These are phyloP conservation scores for Gastrolobium bilobum DNA, from an alignment of 306 rosid species.

Conservation along the genomic window DNA sequence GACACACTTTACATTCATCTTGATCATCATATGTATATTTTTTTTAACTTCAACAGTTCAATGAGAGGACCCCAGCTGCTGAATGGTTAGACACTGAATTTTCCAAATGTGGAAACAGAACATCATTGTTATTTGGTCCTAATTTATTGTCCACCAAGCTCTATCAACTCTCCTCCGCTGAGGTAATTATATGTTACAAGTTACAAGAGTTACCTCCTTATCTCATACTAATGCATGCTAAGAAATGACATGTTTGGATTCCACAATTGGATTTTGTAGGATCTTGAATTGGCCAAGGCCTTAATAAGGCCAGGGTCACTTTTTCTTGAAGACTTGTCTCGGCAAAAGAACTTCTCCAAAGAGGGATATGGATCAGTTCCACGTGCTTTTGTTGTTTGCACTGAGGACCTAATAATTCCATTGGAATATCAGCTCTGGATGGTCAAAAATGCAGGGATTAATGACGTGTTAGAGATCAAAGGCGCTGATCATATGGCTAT, in stretches of 20 bases:
- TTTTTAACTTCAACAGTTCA: slow-evolving; percentile 18
- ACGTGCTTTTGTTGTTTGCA: not conserved
- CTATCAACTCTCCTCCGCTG: slow-evolving; percentile 20
- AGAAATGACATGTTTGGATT: not conserved
- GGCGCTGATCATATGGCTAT: slow-evolving; percentile 49
- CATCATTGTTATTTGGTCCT: slow-evolving; percentile 57
- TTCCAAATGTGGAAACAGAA: slow-evolving; percentile 6
- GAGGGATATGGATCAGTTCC: slow-evolving; percentile 53
- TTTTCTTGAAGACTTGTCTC: slow-evolving; percentile 53
- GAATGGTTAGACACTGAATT: slow-evolving; percentile 59
- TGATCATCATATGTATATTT: too few relatives aligned
- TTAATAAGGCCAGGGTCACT: slow-evolving; percentile 4
- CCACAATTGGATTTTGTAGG: slow-evolving; percentile 45
- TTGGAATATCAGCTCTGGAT: slow-evolving; percentile 54
- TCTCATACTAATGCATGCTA: not conserved
- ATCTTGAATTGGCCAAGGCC: slow-evolving; percentile 55
- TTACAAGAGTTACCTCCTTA: too few relatives aligned
- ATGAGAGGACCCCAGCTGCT: slow-evolving; percentile 26
- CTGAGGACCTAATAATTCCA: slow-evolving; percentile 33
- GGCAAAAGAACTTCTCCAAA: slow-evolving; percentile 49
- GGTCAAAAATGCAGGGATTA: slow-evolving; percentile 52
- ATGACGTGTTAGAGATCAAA: slow-evolving; percentile 55
- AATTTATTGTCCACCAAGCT: slow-evolving; percentile 33
- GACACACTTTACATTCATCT: too few relatives aligned
- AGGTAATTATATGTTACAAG: slow-evolving; percentile 47